Evolutionary conservation across 1,284 basidiomycete species (phyloP).

Genomic region (Meripilus lineatus): DNA sequence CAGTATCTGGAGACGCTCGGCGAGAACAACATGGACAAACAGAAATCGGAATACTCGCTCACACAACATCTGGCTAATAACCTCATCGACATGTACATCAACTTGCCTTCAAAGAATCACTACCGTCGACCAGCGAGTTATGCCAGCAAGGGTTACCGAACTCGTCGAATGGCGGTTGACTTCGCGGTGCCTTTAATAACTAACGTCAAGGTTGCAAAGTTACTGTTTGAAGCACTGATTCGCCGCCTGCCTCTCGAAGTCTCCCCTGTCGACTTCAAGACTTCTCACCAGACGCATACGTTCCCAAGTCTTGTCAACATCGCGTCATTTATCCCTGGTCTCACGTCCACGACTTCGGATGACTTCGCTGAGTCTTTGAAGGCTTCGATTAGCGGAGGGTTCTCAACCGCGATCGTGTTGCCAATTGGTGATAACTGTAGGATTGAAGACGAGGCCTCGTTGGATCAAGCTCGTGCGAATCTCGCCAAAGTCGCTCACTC

Average conservation of each 20-base stretch:
- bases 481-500: constrained; percentile 66
- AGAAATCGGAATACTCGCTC: constrained; percentile 94
- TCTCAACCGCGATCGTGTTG: constrained; percentile 78
- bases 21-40: constrained; percentile 69
- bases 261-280: constrained; percentile 91
- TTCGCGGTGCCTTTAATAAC: constrained; percentile 97
- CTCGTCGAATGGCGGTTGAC: constrained; percentile 99
- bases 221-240: constrained; percentile 93
- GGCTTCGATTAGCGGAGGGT: constrained; percentile 83
- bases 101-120: constrained; percentile 96
- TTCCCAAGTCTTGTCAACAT: constrained; percentile 94
- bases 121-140: constrained; percentile 97
- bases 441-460: constrained; percentile 65
- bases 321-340: constrained; percentile 80
- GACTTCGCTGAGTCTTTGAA: constrained; percentile 71
- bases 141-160: constrained; percentile 94
- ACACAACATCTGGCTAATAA: constrained; percentile 95
- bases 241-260: constrained; percentile 86
- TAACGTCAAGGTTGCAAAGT: constrained; percentile 98
- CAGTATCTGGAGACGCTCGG: constrained; percentile 87
- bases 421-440: constrained; percentile 61
- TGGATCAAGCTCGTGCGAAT: constrained; percentile 68
- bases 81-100: constrained; percentile 98
- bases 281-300: constrained; percentile 84
- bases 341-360: constrained; percentile 53